Percentiles rank a stretch among this genome's conserved stretches.
Conservation (phyloP, 2,329 filamentous ascomycete genomes). For the Didymella arachidicola region DNA sequence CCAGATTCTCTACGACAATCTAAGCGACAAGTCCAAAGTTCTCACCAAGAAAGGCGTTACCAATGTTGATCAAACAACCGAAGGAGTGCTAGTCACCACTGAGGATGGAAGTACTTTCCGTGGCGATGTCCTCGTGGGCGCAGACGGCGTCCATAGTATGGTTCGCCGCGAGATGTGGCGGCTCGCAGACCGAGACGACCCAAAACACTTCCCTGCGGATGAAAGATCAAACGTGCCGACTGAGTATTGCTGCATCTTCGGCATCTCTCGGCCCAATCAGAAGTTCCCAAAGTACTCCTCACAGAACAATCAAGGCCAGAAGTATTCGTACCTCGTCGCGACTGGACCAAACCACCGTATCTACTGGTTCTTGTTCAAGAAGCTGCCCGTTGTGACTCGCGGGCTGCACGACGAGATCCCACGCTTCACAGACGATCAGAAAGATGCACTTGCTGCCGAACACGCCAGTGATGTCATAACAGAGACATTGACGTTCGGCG, state of each 20-base stretch:
- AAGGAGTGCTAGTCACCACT: background rate
- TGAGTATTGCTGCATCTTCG: background rate
- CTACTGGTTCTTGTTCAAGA: background rate
- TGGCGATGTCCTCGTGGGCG: background rate
- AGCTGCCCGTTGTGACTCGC: background rate
- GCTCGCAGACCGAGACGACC: background rate
- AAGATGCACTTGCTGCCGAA: background rate
- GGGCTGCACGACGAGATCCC: background rate
- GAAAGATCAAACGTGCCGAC: background rate
- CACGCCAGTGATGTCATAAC: background rate
- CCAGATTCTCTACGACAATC: background rate
- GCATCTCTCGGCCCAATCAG: background rate
- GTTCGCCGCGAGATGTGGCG: background rate
- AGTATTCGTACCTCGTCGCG: background rate
- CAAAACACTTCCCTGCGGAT: background rate
- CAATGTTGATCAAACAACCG: background rate
- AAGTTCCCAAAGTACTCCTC: background rate
- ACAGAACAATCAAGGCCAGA: background rate
- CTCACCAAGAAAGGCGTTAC: background rate
- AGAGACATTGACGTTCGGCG: background rate
- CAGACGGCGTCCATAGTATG: background rate
- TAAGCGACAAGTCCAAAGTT: background rate
- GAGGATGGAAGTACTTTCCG: background rate
- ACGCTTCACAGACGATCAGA: background rate
- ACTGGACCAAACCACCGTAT: background rate